phyloP scores from a whole-genome alignment of 2,329 filamentous ascomycete species.

The Leptographium wingfieldii region DNA sequence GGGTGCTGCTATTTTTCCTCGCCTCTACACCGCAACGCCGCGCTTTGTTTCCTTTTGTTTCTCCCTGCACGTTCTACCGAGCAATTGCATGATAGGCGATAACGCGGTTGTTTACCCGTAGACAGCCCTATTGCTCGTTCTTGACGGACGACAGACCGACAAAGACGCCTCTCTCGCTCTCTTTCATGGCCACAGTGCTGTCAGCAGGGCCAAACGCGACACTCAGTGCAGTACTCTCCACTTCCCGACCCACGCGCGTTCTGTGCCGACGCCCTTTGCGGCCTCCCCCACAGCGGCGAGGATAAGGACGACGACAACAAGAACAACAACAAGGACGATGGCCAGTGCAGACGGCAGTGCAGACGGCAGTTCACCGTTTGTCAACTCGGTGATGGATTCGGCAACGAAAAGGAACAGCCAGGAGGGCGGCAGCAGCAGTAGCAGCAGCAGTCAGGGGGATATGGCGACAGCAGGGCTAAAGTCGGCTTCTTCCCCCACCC shows the following conservation, averaged over 20 bases:
- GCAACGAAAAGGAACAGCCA: background rate
- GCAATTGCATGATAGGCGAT: background rate
- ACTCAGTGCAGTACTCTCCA: constrained; percentile 24
- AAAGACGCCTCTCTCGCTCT: background rate
- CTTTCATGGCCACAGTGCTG: constrained; percentile 27
- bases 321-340: background rate
- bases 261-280: constrained; percentile 2
- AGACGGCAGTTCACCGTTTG: constrained; percentile 19
- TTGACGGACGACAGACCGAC: background rate
- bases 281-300: background rate
- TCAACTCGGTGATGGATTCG: constrained; percentile 21
- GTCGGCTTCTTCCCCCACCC: background rate
- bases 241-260: constrained; percentile 16
- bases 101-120: background rate
- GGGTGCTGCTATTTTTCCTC: background rate
- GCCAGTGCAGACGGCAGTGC: background rate
- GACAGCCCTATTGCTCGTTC: background rate
- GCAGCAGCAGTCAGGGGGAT: constrained; percentile 28
- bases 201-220: constrained; percentile 24
- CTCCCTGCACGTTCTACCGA: background rate
- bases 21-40: background rate
- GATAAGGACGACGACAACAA: too few species aligned
- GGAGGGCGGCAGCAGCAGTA: background rate
- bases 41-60: background rate
- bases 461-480: constrained; percentile 10